These are phyloP conservation scores for Ganoderma resinaceum DNA, from an alignment of 1,284 basidiomycete species.

Conservation along the genomic window DNA sequence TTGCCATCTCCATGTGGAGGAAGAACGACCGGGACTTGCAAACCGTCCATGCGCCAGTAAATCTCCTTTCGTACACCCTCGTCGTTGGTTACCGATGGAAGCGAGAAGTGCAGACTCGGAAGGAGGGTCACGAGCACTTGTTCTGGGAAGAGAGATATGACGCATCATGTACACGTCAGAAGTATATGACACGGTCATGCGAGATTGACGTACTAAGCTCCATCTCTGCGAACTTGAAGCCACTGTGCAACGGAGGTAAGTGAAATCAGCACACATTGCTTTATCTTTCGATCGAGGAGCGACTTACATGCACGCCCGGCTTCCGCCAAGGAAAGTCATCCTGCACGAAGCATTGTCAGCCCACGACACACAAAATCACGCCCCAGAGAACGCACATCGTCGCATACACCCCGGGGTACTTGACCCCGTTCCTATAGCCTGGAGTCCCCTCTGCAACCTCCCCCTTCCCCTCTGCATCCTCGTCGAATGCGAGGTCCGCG, in stretches of 20 bases:
- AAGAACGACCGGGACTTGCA: conserved; percentile 47
- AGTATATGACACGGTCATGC: neutral
- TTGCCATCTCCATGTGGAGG: conserved; percentile 42
- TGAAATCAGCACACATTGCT: neutral
- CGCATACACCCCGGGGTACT: conserved; percentile 45
- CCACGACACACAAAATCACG: neutral
- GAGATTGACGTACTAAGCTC: conserved; percentile 39
- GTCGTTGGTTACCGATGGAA: conserved; percentile 40
- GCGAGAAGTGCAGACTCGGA: conserved; percentile 41
- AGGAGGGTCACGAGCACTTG: conserved; percentile 35
- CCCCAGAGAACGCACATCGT: conserved; percentile 38
- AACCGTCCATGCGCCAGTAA: conserved; percentile 45
- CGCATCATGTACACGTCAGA: neutral
- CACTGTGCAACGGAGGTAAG: conserved; percentile 29
- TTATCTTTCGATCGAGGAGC: neutral
- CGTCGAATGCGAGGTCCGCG: conserved; percentile 19
- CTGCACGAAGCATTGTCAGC: conserved; percentile 24
- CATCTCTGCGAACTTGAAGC: conserved; percentile 45
- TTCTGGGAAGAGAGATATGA: conserved; percentile 19
- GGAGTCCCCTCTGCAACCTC: conserved; percentile 13
- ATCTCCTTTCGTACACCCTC: conserved; percentile 44
- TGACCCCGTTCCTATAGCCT: conserved; percentile 24
- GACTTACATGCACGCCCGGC: conserved; percentile 44
- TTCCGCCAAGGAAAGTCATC: conserved; percentile 48
- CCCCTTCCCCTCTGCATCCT: conserved; percentile 4